A percentile compares a stretch with the other conserved stretches of the same genome.
phyloP scores from a whole-genome alignment of 352 stramenopile genomes.

The Phytopythium litorale region DNA sequence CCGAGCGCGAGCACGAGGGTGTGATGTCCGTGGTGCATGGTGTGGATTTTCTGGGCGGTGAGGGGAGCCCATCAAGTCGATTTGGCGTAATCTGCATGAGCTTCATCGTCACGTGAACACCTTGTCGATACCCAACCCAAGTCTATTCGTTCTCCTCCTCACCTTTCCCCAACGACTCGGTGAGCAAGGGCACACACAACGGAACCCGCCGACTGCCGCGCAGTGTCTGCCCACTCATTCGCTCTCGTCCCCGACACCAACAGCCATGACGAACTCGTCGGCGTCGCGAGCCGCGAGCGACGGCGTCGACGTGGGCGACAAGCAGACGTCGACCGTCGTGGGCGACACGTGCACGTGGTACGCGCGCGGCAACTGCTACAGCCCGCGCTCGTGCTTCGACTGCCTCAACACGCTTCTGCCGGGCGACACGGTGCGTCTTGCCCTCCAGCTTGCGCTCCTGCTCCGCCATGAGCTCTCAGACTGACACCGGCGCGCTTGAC shows the following conservation, averaged over 20 bases:
- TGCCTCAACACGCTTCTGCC: conserved; percentile 32
- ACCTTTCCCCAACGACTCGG: background rate
- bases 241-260: too few relatives aligned
- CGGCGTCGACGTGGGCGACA: background rate
- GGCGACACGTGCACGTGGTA: conserved; percentile 24
- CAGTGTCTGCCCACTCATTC: background rate
- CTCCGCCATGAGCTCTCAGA: background rate
- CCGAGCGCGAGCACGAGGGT: too few relatives aligned
- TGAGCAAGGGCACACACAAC: background rate
- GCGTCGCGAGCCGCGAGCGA: background rate
- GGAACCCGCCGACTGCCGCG: background rate
- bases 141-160: background rate
- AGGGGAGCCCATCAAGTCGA: background rate
- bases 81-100: background rate
- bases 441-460: background rate
- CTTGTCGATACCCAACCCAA: background rate
- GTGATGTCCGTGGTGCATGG: too few relatives aligned
- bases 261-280: background rate
- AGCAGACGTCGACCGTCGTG: conserved; percentile 3
- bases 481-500: background rate
- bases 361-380: conserved; percentile 8
- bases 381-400: conserved; percentile 25
- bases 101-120: background rate
- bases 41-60: background rate
- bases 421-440: conserved; percentile 19